phyloP scores from a whole-genome alignment of 257 asterid genomes.

The Nicotiana otophora region DNA sequence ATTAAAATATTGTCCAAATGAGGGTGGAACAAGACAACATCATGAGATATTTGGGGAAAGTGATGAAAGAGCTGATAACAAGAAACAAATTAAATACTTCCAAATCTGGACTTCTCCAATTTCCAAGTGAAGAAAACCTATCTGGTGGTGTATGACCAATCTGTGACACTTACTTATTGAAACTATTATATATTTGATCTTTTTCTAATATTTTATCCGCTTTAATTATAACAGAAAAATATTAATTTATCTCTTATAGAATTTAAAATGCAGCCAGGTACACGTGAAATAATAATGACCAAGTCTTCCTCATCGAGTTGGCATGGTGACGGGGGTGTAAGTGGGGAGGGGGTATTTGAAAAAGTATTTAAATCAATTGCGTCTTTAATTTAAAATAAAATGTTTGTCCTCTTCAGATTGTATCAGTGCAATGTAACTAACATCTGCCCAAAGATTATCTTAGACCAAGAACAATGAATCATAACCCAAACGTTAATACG shows the following conservation, averaged over 20 bases:
- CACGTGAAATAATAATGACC: slow-evolving; percentile 56
- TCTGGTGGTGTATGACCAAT: slow-evolving; percentile 26
- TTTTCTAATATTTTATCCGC: not conserved
- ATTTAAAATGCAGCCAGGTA: slow-evolving; percentile 20
- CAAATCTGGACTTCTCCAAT: slow-evolving; percentile 25
- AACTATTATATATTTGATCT: not conserved
- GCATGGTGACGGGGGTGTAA: slow-evolving; percentile 2
- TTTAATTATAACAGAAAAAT: not conserved
- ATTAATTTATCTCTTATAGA: not conserved
- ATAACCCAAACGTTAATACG: slow-evolving; percentile 43
- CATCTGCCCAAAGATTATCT: slow-evolving; percentile 8
- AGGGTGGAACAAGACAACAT: slow-evolving; percentile 13
- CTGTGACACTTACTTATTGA: slow-evolving; percentile 11
- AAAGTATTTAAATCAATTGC: not conserved
- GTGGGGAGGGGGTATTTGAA: slow-evolving; percentile 3
- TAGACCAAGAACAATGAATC: slow-evolving; percentile 53
- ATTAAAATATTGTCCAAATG: not conserved
- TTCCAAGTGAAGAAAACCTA: slow-evolving; percentile 28
- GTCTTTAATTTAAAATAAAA: not conserved
- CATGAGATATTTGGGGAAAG: slow-evolving; percentile 23
- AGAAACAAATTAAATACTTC: slow-evolving; percentile 16
- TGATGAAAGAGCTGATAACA: slow-evolving; percentile 4
- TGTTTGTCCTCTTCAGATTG: slow-evolving; percentile 11
- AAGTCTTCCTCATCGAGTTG: slow-evolving; percentile 25
- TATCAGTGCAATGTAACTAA: slow-evolving; percentile 32